Evolutionary conservation across 1,284 basidiomycete genomes (phyloP).

Genomic region (Melampsora larici-populina): DNA sequence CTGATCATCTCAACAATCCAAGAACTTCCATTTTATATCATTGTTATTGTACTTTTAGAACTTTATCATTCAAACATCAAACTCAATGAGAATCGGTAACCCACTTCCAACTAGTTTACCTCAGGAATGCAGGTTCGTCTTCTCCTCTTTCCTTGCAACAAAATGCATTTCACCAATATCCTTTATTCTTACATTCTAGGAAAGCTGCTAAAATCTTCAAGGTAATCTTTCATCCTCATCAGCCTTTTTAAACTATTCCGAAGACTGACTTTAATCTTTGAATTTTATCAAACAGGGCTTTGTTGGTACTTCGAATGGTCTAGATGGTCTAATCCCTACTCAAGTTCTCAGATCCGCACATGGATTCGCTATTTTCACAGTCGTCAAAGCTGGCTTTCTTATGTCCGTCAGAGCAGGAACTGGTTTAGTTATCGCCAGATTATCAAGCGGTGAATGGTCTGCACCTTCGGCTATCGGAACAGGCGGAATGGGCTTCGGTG

Average conservation of each 20-base stretch:
- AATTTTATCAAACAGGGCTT: conserved; percentile 24
- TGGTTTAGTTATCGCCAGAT: conserved; percentile 83
- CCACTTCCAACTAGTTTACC: conserved; percentile 33
- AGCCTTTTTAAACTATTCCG: background rate
- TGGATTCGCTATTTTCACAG: conserved; percentile 78
- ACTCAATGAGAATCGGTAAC: conserved; percentile 36
- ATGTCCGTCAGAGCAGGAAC: conserved; percentile 69
- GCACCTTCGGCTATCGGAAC: conserved; percentile 91
- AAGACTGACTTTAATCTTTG: background rate
- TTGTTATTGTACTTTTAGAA: no score
- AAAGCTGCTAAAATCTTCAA: conserved; percentile 28
- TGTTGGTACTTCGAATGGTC: conserved; percentile 20
- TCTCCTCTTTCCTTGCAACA: background rate
- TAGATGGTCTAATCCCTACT: conserved; percentile 38
- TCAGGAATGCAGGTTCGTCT: conserved; percentile 26
- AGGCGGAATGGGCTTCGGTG: conserved; percentile 86
- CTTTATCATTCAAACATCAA: no score
- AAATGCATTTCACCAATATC: no score
- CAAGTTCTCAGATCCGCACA: conserved; percentile 65
- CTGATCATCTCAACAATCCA: no score
- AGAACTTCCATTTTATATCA: no score
- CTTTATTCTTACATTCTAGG: background rate
- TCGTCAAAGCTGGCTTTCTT: conserved; percentile 61
- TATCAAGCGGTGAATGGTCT: conserved; percentile 85
- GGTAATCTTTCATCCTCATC: background rate